Evolutionary conservation across 352 stramenopile species (phyloP), one percentile per base, ranked within the genome.

Genomic region (Globisporangium cylindrosporum): DNA sequence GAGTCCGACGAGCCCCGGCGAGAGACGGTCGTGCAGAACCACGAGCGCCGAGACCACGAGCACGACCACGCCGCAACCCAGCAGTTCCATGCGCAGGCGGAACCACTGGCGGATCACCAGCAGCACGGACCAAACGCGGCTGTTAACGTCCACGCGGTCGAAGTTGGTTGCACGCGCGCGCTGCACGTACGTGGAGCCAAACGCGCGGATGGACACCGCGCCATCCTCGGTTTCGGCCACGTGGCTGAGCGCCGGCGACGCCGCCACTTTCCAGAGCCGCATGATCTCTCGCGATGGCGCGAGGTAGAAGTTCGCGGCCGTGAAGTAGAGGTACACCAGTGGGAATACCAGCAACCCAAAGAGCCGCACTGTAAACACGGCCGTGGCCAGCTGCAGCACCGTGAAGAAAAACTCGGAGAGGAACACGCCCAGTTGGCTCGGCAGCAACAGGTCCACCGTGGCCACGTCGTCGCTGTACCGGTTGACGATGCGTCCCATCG

Each of bases 321-420:
- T 51, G 49, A 92, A 83, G 72, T 98, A 98, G 24, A 97, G 64
- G 43, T 95, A 93, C n/a, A 91, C 63, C n/a, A 98, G 81, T 15
- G 93, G 92, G 29, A 91, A 61, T 24, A 98, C 56, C 27, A 96
- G 65, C 2, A 97, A 68, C 14, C 91, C 86, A 36, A 88, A 92
- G 59, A 86, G 90, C 46, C 91, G 87, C 4, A 59, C 27, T 0
- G 54, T 59, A 8, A 25, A 25, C 6, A 59, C 54, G 25, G 54
- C 27, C 1, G 27, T 59, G 25, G 54, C 25, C 14, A 59, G 54
- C 54, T 59, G 54, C 14, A 59, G 34, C 25, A 59, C 25, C 54
- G 54, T 41, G 54, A 43, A 59, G 54, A 59, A 59, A 27, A 59
- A 20, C 25, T 41, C 54, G 15, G 27, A 59, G 54, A 43, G 54